Evolutionary conservation across 371 early-diverging fungal species (phyloP).

Genomic region (Mucor racemosus): DNA sequence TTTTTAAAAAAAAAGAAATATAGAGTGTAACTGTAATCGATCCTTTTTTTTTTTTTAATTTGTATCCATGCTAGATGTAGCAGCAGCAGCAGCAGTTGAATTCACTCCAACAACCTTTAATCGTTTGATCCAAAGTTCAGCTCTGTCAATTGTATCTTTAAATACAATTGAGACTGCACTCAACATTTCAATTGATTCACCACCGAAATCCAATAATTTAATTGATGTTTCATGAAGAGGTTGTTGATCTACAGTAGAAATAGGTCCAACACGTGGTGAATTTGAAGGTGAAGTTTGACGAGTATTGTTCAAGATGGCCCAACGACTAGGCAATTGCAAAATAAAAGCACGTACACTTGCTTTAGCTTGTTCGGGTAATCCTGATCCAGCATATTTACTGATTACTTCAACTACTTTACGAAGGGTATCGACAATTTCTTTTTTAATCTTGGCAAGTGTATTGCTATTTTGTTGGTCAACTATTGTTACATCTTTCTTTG

Average conservation of each 20-base stretch:
- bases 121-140: constrained; percentile 78
- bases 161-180: constrained; percentile 81
- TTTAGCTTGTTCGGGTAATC: constrained; percentile 87
- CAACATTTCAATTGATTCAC: constrained; percentile 85
- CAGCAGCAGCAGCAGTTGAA: constrained; percentile 3
- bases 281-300: constrained; percentile 34
- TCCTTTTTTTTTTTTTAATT: constrained; percentile 7
- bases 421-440: constrained; percentile 86
- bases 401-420: constrained; percentile 89
- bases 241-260: constrained; percentile 16
- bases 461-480: background rate
- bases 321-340: constrained; percentile 83
- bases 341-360: constrained; percentile 86
- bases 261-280: constrained; percentile 52
- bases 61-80: constrained; percentile 15
- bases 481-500: constrained; percentile 3
- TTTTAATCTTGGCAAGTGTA: constrained; percentile 41
- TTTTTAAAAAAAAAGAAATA: background rate
- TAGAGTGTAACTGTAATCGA: background rate
- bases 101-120: constrained; percentile 46
- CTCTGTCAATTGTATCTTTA: constrained; percentile 76
- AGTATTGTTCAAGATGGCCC: constrained; percentile 63
- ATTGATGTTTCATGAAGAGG: constrained; percentile 48
- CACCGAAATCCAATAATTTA: constrained; percentile 69
- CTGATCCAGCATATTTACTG: constrained; percentile 84